Evolutionary conservation across 257 asterid species (phyloP).

Genomic region (Solanum raphanifolium): DNA sequence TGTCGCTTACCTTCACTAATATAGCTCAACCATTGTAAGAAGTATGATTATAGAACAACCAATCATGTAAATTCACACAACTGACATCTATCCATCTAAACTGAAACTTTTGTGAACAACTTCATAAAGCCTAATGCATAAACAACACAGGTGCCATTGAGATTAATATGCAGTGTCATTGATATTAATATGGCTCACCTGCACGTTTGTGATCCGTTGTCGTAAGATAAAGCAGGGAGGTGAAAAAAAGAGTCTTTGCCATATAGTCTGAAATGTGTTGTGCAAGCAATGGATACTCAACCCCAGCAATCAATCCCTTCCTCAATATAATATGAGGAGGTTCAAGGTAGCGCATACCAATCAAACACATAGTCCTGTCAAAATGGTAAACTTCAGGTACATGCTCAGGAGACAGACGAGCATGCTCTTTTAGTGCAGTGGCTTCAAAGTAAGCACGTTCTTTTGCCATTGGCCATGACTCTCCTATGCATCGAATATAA

Average conservation of each 20-base stretch:
- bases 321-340: constrained; percentile 93
- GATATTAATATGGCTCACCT: constrained; percentile 29
- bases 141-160: neutral
- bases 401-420: constrained; percentile 62
- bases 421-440: constrained; percentile 52
- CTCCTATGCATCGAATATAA: constrained; percentile 82
- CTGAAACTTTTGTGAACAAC: neutral
- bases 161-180: neutral
- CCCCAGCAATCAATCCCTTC: constrained; percentile 84
- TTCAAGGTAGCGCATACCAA: constrained; percentile 85
- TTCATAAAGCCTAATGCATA: neutral
- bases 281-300: constrained; percentile 78
- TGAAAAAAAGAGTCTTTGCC: constrained; percentile 78
- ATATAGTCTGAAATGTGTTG: constrained; percentile 73
- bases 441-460: constrained; percentile 95
- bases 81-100: neutral
- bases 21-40: neutral
- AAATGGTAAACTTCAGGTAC: constrained; percentile 96
- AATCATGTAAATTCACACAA: neutral
- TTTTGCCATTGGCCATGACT: constrained; percentile 96
- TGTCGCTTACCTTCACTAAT: neutral
- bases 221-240: constrained; percentile 82
- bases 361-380: constrained; percentile 76
- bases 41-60: neutral
- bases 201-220: constrained; percentile 82